Conservation (phyloP, 495 filamentous ascomycete species). For the Oidiodendron maius region DNA sequence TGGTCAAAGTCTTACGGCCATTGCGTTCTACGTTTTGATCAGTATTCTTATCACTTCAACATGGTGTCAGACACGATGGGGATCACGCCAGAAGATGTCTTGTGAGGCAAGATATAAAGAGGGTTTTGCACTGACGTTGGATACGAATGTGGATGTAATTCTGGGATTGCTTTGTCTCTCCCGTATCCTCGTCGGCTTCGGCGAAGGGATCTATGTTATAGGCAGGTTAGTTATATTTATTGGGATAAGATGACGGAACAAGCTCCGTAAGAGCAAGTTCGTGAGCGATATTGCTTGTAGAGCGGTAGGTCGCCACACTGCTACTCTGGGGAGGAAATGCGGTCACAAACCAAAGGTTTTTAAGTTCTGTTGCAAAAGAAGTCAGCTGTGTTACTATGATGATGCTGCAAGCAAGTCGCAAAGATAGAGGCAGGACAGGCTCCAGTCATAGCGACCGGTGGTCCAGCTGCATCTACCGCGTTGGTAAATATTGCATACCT, state of each 20-base stretch:
- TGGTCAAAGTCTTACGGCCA: constrained; percentile 99
- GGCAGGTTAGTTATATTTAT: constrained; percentile 13
- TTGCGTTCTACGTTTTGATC: constrained; percentile 73
- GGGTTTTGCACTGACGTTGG: constrained; percentile 66
- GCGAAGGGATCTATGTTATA: constrained; percentile 87
- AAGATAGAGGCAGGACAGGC: background rate
- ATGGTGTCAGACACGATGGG: constrained; percentile 10
- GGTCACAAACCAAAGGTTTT: background rate
- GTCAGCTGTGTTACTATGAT: constrained; percentile 15
- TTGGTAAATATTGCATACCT: constrained; percentile 33
- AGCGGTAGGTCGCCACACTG: no score
- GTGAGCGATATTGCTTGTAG: no score
- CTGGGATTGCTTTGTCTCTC: constrained; percentile 86
- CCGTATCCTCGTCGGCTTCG: constrained; percentile 99
- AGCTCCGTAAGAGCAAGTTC: no score
- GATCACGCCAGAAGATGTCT: constrained; percentile 1
- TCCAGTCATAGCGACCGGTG: no score
- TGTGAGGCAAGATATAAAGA: constrained; percentile 8
- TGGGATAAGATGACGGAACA: no score
- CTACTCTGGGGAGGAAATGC: no score
- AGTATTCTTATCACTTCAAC: constrained; percentile 19
- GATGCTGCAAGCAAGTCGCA: constrained; percentile 2
- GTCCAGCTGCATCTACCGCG: background rate
- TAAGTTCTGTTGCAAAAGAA: background rate
- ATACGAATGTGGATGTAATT: constrained; percentile 99